phyloP scores from a whole-genome alignment of 1,139 yeast genomes.

The Diutina rugosa region DNA sequence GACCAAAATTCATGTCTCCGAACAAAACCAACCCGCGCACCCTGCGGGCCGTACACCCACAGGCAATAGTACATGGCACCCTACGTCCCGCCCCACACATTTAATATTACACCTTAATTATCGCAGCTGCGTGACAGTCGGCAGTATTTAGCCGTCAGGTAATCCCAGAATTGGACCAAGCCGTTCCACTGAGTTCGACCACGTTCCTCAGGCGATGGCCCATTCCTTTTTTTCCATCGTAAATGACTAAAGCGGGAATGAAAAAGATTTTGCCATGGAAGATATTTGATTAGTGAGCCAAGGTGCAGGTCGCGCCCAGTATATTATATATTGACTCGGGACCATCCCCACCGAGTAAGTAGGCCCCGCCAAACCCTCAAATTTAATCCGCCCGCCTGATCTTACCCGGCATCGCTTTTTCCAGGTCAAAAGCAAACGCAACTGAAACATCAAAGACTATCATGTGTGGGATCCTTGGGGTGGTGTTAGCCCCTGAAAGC shows the following conservation, averaged over 20 bases:
- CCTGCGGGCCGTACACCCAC: background rate
- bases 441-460: background rate
- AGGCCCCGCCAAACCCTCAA: background rate
- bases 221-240: background rate
- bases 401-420: background rate
- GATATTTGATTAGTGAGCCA: background rate
- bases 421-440: background rate
- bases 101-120: background rate
- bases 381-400: background rate
- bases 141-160: background rate
- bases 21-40: too few species aligned
- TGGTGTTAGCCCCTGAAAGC: slow-evolving; percentile 66
- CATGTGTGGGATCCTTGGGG: slow-evolving; percentile 95
- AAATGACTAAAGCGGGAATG: background rate
- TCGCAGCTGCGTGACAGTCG: background rate
- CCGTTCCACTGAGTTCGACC: background rate
- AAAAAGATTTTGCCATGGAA: background rate
- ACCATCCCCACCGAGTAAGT: background rate
- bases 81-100: background rate
- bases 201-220: background rate
- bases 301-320: background rate
- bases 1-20: too few species aligned
- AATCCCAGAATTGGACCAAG: too few species aligned
- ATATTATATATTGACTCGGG: background rate
- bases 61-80: background rate